Base-by-base conservation (phyloP, 768 basidiomycete genomes). In the Kondoa subrosea region DNA sequence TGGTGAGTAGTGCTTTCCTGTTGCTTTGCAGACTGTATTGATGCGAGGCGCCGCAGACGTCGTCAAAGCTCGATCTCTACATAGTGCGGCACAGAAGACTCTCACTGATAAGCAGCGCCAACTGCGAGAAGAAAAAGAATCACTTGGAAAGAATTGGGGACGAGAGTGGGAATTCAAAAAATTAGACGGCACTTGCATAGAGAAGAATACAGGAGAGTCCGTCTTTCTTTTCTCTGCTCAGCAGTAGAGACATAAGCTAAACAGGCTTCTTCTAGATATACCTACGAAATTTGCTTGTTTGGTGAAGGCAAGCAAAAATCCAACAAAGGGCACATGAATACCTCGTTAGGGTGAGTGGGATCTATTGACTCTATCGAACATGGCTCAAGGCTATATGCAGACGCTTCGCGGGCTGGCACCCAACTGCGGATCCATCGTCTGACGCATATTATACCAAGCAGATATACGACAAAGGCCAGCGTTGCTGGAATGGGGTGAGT, bases 251-350 rank as follows among this genome's bases (percentile, higher is more conserved):
- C 31, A 1, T 17, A n/a, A 16, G 4, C 3, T 15, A 2, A n/a
- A 21, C n/a, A 12, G 32, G 56, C 40, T 65, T 25, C 25, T 2
- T 16, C 2, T 61, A 95, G 91, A 71, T 97, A 96, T 77, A 89
- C 85, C 3, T 99, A 99, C 75, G 88, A 91, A 75, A 81, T 96
- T 4, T 97, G 93, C 78, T 81, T 95, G 72, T 96, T 99, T 73
- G 83, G 85, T 2, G 85, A 87, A 73, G 89, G 87, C 1, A 87
- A 81, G 65, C 95, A 99, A 77, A 93, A 86, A 77, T 86, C 88
- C 8, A 87, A 86, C 74, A 83, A 85, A 64, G 89, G 89, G 61
- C 87, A 89, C 79, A 34, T 80, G 82, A 15, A 82, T 85, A 80
- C 80, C 86, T 85, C 75, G 26, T 85, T 97, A 21, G 93, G 93